Conservation (phyloP, 306 rosid species). For the Sesbania bispinosa region DNA sequence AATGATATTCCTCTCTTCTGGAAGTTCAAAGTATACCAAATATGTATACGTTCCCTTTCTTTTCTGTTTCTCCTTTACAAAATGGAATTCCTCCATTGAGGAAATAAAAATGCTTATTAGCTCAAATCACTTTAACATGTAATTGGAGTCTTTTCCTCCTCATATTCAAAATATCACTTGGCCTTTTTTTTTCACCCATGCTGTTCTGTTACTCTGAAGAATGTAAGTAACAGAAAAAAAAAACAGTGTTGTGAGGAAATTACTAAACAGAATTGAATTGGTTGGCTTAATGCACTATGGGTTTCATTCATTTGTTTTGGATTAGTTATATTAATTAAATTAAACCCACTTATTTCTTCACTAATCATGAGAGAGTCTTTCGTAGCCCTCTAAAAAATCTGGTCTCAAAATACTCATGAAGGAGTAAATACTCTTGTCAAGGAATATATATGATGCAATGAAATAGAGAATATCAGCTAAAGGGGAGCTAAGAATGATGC, state of each 20-base stretch:
- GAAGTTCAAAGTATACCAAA: neutral
- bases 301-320: constrained; percentile 3
- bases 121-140: neutral
- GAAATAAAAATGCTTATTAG: neutral
- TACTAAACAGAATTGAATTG: neutral
- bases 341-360: constrained; percentile 15
- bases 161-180: neutral
- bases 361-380: constrained; percentile 6
- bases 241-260: neutral
- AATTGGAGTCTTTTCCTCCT: neutral
- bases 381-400: constrained; percentile 17
- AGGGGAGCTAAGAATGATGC: constrained; percentile 19
- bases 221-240: neutral
- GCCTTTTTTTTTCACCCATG: no score
- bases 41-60: constrained; percentile 1
- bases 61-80: neutral
- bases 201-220: neutral
- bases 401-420: constrained; percentile 33
- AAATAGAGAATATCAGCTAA: constrained; percentile 11
- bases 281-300: neutral
- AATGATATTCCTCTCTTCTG: constrained; percentile 20
- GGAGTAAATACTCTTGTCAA: constrained; percentile 23
- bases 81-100: neutral
- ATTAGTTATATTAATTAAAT: neutral
- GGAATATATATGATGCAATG: constrained; percentile 35